Conservation (phyloP, 768 basidiomycete species). For the Pisolithus microcarpus region DNA sequence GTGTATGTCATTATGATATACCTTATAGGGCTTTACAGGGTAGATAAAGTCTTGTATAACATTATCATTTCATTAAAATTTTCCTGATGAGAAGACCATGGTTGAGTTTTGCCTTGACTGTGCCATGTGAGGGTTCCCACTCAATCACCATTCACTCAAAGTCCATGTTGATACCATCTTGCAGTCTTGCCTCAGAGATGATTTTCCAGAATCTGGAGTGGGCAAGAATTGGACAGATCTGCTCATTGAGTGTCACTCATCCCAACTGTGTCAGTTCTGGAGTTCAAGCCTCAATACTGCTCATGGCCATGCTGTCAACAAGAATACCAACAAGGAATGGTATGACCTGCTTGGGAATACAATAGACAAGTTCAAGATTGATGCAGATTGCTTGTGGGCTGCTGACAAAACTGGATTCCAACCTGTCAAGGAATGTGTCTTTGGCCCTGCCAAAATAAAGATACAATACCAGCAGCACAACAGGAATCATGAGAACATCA, state of each 20-base stretch:
- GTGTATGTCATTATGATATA: too few relatives aligned
- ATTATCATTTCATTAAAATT: too few relatives aligned
- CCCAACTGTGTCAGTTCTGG: neutral
- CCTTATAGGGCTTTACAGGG: too few relatives aligned
- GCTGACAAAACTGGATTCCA: too few relatives aligned
- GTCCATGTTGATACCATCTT: too few relatives aligned
- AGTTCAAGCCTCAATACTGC: neutral
- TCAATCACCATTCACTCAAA: neutral
- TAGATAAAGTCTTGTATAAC: too few relatives aligned
- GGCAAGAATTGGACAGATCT: neutral
- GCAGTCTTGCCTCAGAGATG: neutral
- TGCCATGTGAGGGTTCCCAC: too few relatives aligned
- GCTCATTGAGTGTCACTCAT: too few relatives aligned
- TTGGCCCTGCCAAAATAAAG: neutral
- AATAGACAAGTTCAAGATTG: neutral
- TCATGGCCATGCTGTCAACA: conserved; percentile 3
- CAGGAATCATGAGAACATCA: conserved; percentile 15
- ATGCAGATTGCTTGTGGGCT: too few relatives aligned
- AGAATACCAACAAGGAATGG: conserved; percentile 1
- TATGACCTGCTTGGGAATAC: neutral
- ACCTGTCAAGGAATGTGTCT: neutral
- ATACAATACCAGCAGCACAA: conserved; percentile 11
- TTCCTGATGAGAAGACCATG: too few relatives aligned
- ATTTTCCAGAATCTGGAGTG: neutral
- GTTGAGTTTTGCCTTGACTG: too few relatives aligned